These are phyloP conservation scores for Elsinoe necatrix DNA, from an alignment of 2,329 filamentous ascomycete genomes.

Conservation along the genomic window DNA sequence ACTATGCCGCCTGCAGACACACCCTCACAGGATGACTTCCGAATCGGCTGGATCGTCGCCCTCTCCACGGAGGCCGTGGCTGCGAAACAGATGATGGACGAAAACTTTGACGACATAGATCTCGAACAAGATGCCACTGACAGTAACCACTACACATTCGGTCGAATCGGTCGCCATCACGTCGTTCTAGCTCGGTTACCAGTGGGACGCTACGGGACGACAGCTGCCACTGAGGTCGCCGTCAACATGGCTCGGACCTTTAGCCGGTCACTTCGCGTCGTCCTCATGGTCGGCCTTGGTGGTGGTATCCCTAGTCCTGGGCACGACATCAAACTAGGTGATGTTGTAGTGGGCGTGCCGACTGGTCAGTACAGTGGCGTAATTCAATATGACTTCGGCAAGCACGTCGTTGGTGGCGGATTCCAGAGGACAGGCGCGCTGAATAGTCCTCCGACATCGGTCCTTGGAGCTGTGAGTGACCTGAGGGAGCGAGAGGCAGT, in stretches of 20 bases:
- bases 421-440: not conserved
- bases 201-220: constrained; percentile 14
- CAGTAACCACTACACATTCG: constrained; percentile 17
- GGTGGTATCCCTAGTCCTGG: constrained; percentile 20
- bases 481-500: not conserved
- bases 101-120: not conserved
- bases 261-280: constrained; percentile 12
- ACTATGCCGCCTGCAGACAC: no score
- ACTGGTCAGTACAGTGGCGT: constrained; percentile 20
- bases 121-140: not conserved
- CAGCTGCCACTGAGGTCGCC: constrained; percentile 18
- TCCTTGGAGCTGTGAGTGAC: constrained; percentile 21
- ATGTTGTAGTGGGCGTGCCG: constrained; percentile 24
- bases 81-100: constrained; percentile 19
- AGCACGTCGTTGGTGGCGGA: not conserved
- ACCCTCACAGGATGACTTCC: constrained; percentile 9
- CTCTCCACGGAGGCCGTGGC: constrained; percentile 18
- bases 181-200: constrained; percentile 21
- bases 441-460: not conserved
- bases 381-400: constrained; percentile 24
- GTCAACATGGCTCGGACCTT: constrained; percentile 18
- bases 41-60: constrained; percentile 19
- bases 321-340: constrained; percentile 22
- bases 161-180: constrained; percentile 14
- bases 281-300: constrained; percentile 24